Conservation (phyloP, 768 basidiomycete species). For the Hirschioporus abietinus region DNA sequence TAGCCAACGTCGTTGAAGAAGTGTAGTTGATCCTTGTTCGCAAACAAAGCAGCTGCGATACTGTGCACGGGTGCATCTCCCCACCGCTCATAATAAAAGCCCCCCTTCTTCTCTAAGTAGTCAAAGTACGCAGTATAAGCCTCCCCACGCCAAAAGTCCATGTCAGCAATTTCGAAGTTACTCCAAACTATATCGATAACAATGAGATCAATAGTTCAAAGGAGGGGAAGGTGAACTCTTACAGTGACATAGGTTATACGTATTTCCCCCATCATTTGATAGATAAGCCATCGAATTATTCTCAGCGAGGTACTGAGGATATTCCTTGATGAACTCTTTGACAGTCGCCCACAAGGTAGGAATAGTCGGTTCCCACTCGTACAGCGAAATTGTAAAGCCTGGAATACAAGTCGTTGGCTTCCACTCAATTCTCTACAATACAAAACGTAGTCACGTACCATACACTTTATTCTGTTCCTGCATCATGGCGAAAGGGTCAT, state of each 20-base stretch:
- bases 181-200: conserved; percentile 26
- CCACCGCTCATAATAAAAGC: conserved; percentile 91
- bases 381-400: conserved; percentile 62
- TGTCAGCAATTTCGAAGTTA: conserved; percentile 79
- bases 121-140: conserved; percentile 84
- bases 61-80: conserved; percentile 87
- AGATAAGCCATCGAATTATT: conserved; percentile 72
- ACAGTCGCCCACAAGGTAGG: conserved; percentile 56
- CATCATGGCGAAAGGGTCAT: conserved; percentile 52
- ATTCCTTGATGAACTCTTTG: conserved; percentile 58
- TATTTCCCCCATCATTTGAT: conserved; percentile 66
- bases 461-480: conserved; percentile 47
- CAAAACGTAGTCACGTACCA: conserved; percentile 23
- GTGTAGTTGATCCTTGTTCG: conserved; percentile 68
- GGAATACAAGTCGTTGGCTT: background rate
- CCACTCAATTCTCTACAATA: background rate
- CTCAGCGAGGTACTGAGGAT: conserved; percentile 56
- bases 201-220: background rate
- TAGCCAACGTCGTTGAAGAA: conserved; percentile 88
- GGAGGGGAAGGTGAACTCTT: conserved; percentile 20
- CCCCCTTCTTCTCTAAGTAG: conserved; percentile 73
- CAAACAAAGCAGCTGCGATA: conserved; percentile 75
- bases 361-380: conserved; percentile 61
- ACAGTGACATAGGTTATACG: conserved; percentile 80
- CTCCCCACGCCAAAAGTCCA: conserved; percentile 84